Base-by-base conservation (phyloP, 2,329 filamentous ascomycete species). In the Talaromyces piceae region DNA sequence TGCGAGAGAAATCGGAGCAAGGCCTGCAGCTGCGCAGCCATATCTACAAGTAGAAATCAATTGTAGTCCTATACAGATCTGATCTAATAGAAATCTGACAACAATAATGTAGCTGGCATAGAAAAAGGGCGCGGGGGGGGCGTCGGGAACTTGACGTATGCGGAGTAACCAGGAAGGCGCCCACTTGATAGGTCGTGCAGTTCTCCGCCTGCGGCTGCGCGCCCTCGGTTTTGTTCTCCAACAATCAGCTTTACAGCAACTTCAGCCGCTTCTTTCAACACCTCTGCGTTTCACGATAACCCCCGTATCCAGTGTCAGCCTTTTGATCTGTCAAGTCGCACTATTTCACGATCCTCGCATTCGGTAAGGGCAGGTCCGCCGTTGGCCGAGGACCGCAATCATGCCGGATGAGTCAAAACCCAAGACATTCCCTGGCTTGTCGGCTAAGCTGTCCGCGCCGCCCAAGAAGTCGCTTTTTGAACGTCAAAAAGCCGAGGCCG, bases 381-480 rank as follows among this genome's bases (percentile, higher is more conserved):
- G 39, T 16, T 16, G 20, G 12, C 39, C 39, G 5, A 25, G 18
- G 25, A 4, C 13, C 12, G 20, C 31, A 47, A 62, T 43, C 5
- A 72, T 72, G 70, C 60, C 67, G 20, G 67, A 72, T 39, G 67
- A 71, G 9, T 52, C 57, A 8, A 72, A 69, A 55, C 50, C 58
- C 5, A 71, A 69, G 51, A 59, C 54, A 1, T 91, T 91, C 62
- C 84, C 87, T 12, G 81, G 89, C 61, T 77, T 88, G 53, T 81
- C 85, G 51, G 79, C 83, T 47, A 95, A 94, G 69, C 82, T 93
- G 47, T 81, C 86, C 51, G 88, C 88, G 45, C 83, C 88, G 0
- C 79, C 84, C 55, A 93, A 91, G 70, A 88, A 93, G 65, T 94
- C 89, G 18, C 78, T 86, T 23, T 95, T 94, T 66, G 91, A 95